A percentile compares a stretch with the other conserved stretches of the same genome.
phyloP scores from a whole-genome alignment of 306 rosid species.

The Macrotyloma uniflorum region DNA sequence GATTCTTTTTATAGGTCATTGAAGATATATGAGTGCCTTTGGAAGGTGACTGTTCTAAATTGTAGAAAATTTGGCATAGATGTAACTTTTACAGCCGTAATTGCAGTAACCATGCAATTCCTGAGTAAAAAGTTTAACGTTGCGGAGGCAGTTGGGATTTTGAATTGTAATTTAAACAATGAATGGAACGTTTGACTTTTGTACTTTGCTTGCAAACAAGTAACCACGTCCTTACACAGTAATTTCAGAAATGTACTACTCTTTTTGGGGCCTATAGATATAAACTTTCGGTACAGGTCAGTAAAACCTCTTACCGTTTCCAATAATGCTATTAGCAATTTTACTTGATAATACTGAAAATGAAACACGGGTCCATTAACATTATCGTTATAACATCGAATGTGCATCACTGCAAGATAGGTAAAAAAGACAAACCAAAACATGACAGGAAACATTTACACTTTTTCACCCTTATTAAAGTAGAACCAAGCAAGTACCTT shows the following conservation, averaged over 20 bases:
- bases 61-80: neutral
- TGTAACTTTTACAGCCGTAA: neutral
- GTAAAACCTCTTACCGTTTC: constrained; percentile 1
- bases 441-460: constrained; percentile 21
- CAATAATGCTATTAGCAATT: neutral
- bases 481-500: constrained; percentile 29
- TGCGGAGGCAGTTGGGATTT: neutral
- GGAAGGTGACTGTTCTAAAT: too few species aligned
- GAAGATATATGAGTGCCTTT: too few species aligned
- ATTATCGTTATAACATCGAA: constrained; percentile 34
- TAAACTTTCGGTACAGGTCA: neutral
- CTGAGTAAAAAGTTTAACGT: neutral
- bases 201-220: neutral
- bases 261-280: neutral
- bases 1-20: neutral
- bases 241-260: neutral
- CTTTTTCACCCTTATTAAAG: constrained; percentile 24
- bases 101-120: neutral
- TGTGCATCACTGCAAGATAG: constrained; percentile 26
- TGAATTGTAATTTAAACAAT: neutral
- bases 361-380: constrained; percentile 17
- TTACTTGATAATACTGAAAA: constrained; percentile 21
- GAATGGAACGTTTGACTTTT: neutral
- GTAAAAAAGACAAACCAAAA: constrained; percentile 24
- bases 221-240: neutral